phyloP scores from a whole-genome alignment of 106 monocot genomes.

The Iris macrosiphon region DNA sequence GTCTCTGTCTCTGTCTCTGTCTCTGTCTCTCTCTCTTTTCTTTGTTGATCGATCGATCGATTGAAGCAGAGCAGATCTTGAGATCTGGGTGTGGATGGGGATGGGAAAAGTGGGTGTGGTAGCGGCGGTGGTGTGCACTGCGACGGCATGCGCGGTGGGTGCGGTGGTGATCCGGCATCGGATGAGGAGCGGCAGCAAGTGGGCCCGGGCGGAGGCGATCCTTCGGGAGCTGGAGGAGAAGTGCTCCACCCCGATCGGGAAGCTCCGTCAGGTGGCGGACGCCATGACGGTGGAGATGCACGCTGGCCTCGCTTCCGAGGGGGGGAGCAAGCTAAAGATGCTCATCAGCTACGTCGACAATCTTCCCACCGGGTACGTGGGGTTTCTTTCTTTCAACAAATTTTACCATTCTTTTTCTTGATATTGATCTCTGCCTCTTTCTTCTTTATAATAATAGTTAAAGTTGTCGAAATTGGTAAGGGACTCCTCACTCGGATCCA shows the following conservation, averaged over 20 bases:
- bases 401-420: slow-evolving; percentile 4
- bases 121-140: slow-evolving; percentile 52
- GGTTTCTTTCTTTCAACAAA: slow-evolving; percentile 20
- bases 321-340: slow-evolving; percentile 94
- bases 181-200: slow-evolving; percentile 38
- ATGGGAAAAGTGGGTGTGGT: slow-evolving; percentile 63
- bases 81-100: no score
- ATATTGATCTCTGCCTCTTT: slow-evolving; percentile 6
- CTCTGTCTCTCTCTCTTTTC: no score
- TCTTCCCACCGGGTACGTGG: slow-evolving; percentile 95
- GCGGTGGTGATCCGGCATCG: slow-evolving; percentile 41
- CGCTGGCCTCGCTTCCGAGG: slow-evolving; percentile 78
- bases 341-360: slow-evolving; percentile 91
- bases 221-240: slow-evolving; percentile 65
- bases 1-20: no score
- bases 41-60: no score
- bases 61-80: no score
- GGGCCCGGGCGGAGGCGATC: slow-evolving; percentile 42
- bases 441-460: no score
- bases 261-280: slow-evolving; percentile 80
- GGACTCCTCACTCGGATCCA: no score
- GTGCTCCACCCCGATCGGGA: slow-evolving; percentile 58
- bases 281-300: slow-evolving; percentile 97
- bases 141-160: slow-evolving; percentile 67
- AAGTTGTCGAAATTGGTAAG: no score